These are phyloP conservation scores for Exophiala xenobiotica DNA, from an alignment of 2,329 filamentous ascomycete species.

Conservation along the genomic window DNA sequence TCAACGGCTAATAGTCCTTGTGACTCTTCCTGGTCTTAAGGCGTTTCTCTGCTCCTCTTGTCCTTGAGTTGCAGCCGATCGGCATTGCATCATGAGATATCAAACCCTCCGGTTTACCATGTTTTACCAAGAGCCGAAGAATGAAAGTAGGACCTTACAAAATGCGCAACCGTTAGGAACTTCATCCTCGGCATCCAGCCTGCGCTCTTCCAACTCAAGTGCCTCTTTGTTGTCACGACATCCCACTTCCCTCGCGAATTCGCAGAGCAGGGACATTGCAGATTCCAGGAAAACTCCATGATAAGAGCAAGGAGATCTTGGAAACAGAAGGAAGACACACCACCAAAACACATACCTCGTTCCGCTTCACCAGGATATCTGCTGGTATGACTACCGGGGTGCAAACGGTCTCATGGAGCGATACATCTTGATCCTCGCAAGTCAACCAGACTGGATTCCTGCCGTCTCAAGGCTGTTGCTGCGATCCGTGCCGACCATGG, in stretches of 20 bases:
- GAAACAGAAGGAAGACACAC: background rate
- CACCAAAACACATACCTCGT: background rate
- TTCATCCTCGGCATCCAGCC: slow-evolving; percentile 21
- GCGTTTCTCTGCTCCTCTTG: background rate
- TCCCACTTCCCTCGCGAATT: slow-evolving; percentile 10
- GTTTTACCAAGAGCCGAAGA: slow-evolving; percentile 30
- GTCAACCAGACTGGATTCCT: too few species aligned
- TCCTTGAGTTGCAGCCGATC: background rate
- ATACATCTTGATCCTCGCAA: too few species aligned
- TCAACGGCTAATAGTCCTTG: background rate
- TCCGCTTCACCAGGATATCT: too few species aligned
- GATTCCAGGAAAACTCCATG: slow-evolving; percentile 5
- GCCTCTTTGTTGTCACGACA: slow-evolving; percentile 25
- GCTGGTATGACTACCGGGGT: too few species aligned
- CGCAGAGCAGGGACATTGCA: slow-evolving; percentile 1
- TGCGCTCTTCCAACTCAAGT: slow-evolving; percentile 25
- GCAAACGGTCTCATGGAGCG: too few species aligned
- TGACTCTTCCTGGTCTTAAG: background rate
- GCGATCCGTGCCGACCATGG: too few species aligned
- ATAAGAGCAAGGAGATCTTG: background rate
- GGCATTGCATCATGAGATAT: slow-evolving; percentile 27
- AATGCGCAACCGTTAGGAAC: slow-evolving; percentile 3
- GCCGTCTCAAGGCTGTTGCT: too few species aligned
- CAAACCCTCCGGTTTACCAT: slow-evolving; percentile 32
- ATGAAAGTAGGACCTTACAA: slow-evolving; percentile 16